Base-by-base conservation (phyloP, 1,139 yeast genomes). In the Sugiyamaella japonica region DNA sequence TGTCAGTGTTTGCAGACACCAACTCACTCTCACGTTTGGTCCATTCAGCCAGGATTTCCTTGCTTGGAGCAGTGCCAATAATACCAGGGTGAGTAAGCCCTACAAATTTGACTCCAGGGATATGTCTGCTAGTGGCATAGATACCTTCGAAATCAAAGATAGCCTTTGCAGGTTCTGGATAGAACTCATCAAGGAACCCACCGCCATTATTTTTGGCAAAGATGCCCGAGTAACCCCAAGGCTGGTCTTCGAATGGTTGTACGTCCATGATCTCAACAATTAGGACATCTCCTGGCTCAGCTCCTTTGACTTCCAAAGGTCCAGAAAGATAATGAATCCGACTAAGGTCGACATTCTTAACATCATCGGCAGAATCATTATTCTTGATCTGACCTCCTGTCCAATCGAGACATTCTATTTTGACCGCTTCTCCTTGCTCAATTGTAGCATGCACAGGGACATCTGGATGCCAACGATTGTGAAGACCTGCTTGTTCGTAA, bases 381-480 rank as follows among this genome's bases (percentile, higher is more conserved):
- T 78, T 76, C n/a, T 66, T 66, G 53, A 78, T 71, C 63, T 78
- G 82, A 52, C 77, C 77, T 10, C 82, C 82, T 8, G 82, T 78
- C 82, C 82, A 78, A 58, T 78, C 82, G 48, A 78, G 68, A 56
- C 82, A 78, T 60, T 78, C 82, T 38, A 77, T 68, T 57, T 76
- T 77, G 57, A 75, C 76, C 3, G 76, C 68, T 59, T 75, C 77
- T 7, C 76, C 76, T 25, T 70, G 79, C 46, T 67, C 59, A 50
- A 78, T 73, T 8, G 71, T 70, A 48, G 67, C 74, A 36, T 73
- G 63, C 50, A 65, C 64, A 25, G 82, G 82, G 36, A 78, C 67
- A 53, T 77, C 81, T 3, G 82, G 82, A 60, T 78, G 82, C 82
- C 82, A 78, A 61, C 82, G 69, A 61, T 78, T 78, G 67, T 78